Base-by-base conservation (phyloP, 176 grass and related monocot genomes). In the Alloteropsis semialata region DNA sequence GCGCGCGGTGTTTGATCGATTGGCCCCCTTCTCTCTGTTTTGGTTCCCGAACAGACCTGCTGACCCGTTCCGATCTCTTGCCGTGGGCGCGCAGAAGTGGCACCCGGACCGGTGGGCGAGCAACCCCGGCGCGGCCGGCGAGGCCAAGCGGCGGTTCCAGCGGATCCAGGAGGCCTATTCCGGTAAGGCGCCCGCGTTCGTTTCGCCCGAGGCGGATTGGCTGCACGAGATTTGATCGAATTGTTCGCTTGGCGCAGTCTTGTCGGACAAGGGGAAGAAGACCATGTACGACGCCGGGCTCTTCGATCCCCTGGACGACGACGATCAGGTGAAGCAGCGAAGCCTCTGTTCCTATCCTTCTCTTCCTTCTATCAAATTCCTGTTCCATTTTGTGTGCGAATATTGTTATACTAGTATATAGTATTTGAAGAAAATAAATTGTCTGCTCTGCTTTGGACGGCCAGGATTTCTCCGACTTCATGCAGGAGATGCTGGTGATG, bases 121-220 rank as follows among this genome's bases (percentile, higher is more conserved):
- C 82, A 69, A 99, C 32, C 93, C 93, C 17, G 75, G 86, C 45
- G 89, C 75, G 10, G 85, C 84, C 6, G 87, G 81, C 25, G 93
- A 99, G 87, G 97, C 93, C 42, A 93, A 99, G 54, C 81, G 72
- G 85, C 91, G 93, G 61, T 99, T 99, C 85, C 96, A 99, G 85
- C 96, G 91, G 87, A 99, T 99, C 82, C 96, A 99, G 79, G 96
- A 99, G 83, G 96, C 96, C 8, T 99, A 99, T 49, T 94, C 93
- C 87, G 96, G 96, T 99, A 80, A 93, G 96, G 69, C 55, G 54
- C 72, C 27, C 28, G 32, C 21, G 76, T 65, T 70, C n/a, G 80
- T 29, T 70, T n/a, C 22, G 49, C 30, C 19, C 15, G 15, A 11
- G 8, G 28, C 38, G 48, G 65, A 64, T 68, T 12, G 15, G 22